phyloP scores from a whole-genome alignment of 2,329 filamentous ascomycete genomes.

The Leptographium procerum region DNA sequence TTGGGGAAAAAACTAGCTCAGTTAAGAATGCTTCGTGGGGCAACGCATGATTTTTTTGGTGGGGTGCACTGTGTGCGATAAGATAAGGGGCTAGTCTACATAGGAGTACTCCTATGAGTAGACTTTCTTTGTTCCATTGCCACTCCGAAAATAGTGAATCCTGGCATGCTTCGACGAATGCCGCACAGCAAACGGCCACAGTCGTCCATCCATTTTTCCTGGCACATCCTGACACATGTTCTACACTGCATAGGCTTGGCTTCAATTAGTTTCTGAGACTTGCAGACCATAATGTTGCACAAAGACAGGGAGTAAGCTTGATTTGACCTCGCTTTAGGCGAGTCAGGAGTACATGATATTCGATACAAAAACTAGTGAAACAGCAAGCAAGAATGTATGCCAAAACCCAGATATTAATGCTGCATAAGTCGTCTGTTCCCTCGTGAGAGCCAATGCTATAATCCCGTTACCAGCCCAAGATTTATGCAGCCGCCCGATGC shows the following conservation, averaged over 20 bases:
- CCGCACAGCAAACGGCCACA: not conserved
- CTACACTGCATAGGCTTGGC: not conserved
- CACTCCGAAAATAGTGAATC: not conserved
- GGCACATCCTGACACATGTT: not conserved
- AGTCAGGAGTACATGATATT: not conserved
- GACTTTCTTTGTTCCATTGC: not conserved
- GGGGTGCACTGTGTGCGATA: not conserved
- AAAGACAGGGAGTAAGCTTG: not conserved
- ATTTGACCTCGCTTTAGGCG: not conserved
- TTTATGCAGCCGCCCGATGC: not conserved
- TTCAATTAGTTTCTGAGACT: not conserved
- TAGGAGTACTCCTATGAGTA: too few relatives aligned
- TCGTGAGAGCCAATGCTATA: slow-evolving; percentile 2
- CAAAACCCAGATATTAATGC: not conserved
- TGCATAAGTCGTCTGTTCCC: not conserved
- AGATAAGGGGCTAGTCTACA: not conserved
- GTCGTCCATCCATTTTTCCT: not conserved
- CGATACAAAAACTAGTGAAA: not conserved
- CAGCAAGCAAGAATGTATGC: not conserved
- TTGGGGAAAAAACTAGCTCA: not conserved
- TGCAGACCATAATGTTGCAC: not conserved
- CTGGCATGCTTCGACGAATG: not conserved
- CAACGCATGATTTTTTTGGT: not conserved
- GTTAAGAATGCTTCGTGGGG: not conserved
- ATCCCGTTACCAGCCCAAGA: not conserved